phyloP scores from a whole-genome alignment of 805 yeast species.

The Brettanomyces sp. region DNA sequence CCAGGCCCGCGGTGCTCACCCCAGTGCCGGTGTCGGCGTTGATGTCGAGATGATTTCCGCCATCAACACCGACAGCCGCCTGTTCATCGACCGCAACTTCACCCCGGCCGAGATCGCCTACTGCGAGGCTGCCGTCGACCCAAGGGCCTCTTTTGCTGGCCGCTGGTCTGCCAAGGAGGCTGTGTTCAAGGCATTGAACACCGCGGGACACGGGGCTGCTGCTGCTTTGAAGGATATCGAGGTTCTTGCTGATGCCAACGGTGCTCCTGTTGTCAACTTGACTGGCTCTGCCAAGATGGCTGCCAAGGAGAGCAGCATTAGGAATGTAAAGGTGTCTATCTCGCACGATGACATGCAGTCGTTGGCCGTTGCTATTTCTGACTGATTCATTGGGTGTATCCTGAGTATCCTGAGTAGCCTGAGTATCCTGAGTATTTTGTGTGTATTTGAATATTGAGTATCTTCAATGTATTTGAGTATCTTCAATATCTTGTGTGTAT shows the following conservation, averaged over 20 bases:
- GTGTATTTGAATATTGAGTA: too few species aligned
- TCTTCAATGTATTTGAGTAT: too few species aligned
- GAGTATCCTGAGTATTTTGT: too few species aligned
- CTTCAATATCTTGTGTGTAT: too few species aligned
- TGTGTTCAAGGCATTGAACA: constrained; percentile 91
- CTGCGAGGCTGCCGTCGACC: constrained; percentile 64
- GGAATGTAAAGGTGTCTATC: constrained; percentile 73
- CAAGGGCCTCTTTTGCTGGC: constrained; percentile 90
- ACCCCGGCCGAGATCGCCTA: constrained; percentile 72
- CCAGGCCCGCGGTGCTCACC: constrained; percentile 26
- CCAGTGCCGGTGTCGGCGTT: constrained; percentile 73
- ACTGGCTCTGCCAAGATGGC: constrained; percentile 69
- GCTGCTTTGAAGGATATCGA: constrained; percentile 90
- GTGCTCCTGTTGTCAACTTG: constrained; percentile 76
- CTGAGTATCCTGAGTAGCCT: too few species aligned
- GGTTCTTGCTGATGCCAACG: constrained; percentile 59
- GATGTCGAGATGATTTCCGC: constrained; percentile 87
- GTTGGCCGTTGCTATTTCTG: constrained; percentile 88
- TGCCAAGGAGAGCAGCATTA: constrained; percentile 63
- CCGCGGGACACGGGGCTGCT: constrained; percentile 86
- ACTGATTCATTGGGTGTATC: constrained; percentile 16
- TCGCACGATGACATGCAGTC: constrained; percentile 97
- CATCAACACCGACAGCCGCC: constrained; percentile 78
- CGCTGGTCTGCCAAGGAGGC: constrained; percentile 99
- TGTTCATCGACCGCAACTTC: constrained; percentile 88